Conservation (phyloP, 2,329 filamentous ascomycete genomes). For the Aspergillus unguis region DNA sequence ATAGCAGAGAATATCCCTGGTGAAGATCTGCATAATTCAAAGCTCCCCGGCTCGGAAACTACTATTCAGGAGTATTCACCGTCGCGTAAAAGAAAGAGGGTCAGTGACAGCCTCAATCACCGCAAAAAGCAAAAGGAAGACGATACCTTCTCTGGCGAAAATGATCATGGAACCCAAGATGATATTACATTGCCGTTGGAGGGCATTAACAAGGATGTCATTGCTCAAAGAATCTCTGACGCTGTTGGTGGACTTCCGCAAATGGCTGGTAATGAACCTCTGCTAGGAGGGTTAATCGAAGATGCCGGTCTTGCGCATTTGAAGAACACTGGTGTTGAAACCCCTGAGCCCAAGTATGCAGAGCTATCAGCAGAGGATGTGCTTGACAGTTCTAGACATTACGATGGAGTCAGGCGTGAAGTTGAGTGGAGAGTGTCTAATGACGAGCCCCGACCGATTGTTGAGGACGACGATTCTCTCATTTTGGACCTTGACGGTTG, state of each 20-base stretch:
- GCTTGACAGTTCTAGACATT: conserved; percentile 28
- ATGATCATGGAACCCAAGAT: conserved; percentile 38
- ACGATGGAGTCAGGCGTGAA: conserved; percentile 44
- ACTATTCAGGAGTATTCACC: conserved; percentile 30
- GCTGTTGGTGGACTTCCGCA: background rate
- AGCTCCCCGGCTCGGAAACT: conserved; percentile 17
- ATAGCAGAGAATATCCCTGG: conserved; percentile 14
- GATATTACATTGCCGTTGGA: background rate
- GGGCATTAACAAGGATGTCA: background rate
- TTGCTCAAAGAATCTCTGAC: background rate
- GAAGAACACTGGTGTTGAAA: conserved; percentile 18
- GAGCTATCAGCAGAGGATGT: conserved; percentile 14
- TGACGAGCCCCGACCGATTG: conserved; percentile 59
- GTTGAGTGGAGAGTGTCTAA: conserved; percentile 61
- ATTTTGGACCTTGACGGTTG: conserved; percentile 69
- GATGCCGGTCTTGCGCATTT: conserved; percentile 59
- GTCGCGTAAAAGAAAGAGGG: conserved; percentile 71
- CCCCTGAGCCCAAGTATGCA: conserved; percentile 14
- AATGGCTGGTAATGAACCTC: background rate
- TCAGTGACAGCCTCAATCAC: conserved; percentile 64
- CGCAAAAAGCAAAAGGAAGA: conserved; percentile 82
- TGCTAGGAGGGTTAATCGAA: background rate
- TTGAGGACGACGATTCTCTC: conserved; percentile 62
- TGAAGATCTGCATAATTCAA: conserved; percentile 9
- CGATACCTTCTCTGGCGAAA: conserved; percentile 71